A percentile compares a stretch with the other conserved stretches of the same genome.
phyloP scores from a whole-genome alignment of 2,329 filamentous ascomycete genomes.

The Trichophyton schoenleinii region DNA sequence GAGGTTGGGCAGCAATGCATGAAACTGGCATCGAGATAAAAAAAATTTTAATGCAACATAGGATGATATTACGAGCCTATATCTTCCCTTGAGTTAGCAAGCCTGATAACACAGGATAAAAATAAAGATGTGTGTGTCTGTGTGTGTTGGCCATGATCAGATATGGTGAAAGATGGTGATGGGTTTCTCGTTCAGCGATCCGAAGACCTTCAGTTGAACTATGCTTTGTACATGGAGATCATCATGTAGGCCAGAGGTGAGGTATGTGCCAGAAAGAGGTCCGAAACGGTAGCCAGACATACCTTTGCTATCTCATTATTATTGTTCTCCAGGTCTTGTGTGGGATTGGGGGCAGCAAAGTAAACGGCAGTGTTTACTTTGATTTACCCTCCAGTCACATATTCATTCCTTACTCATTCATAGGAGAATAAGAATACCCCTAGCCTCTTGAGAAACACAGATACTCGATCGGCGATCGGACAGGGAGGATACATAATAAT shows the following conservation, averaged over 20 bases:
- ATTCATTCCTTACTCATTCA: no score
- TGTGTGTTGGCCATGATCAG: constrained; percentile 6
- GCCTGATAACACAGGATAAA: background rate
- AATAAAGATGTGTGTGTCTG: background rate
- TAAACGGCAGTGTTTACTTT: no score
- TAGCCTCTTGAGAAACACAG: no score
- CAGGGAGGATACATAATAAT: no score
- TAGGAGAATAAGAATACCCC: no score
- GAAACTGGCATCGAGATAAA: background rate
- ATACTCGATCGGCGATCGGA: no score
- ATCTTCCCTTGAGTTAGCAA: background rate
- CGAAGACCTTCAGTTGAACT: constrained; percentile 22
- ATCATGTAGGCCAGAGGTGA: constrained; percentile 14
- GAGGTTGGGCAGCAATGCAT: constrained; percentile 4
- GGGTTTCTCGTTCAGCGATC: constrained; percentile 19
- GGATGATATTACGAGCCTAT: background rate
- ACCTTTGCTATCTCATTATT: background rate
- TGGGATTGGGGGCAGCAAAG: no score
- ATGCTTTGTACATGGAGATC: constrained; percentile 19
- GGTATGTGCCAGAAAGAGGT: background rate
- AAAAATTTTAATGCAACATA: background rate
- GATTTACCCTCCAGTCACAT: no score
- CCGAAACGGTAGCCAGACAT: background rate
- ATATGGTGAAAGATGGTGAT: constrained; percentile 19
- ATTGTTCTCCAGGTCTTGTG: no score